phyloP scores from a whole-genome alignment of 176 grass and related monocot genomes.

The Oryza glaberrima region DNA sequence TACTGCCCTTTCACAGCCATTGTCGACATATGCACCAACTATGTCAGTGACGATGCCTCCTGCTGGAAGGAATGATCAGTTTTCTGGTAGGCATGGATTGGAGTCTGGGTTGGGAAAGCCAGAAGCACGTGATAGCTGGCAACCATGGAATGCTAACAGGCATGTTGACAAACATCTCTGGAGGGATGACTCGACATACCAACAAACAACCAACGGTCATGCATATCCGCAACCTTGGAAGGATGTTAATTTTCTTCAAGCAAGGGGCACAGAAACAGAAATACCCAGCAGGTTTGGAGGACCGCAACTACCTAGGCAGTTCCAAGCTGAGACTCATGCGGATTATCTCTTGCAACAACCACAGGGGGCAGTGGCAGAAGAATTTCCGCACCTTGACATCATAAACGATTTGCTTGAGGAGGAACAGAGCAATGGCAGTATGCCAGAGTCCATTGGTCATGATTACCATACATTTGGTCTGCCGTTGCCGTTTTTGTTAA shows the following conservation, averaged over 20 bases:
- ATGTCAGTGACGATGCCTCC: conserved; percentile 50
- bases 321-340: conserved; percentile 30
- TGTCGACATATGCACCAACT: conserved; percentile 54
- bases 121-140: conserved; percentile 50
- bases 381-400: conserved; percentile 90
- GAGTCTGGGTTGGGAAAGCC: conserved; percentile 50
- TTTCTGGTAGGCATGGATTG: conserved; percentile 47
- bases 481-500: conserved; percentile 48
- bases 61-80: conserved; percentile 48
- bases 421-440: conserved; percentile 56
- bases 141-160: conserved; percentile 54
- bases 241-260: conserved; percentile 51
- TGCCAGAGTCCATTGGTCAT: conserved; percentile 41
- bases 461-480: conserved; percentile 50
- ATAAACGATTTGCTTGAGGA: conserved; percentile 93
- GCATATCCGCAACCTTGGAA: conserved; percentile 36
- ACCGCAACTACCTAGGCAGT: conserved; percentile 37
- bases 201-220: conserved; percentile 40
- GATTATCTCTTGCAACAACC: conserved; percentile 46
- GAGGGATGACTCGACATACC: conserved; percentile 39
- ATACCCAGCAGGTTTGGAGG: conserved; percentile 41
- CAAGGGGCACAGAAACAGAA: conserved; percentile 45
- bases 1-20: conserved; percentile 39
- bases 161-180: conserved; percentile 46
- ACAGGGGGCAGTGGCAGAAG: conserved; percentile 51